Evolutionary conservation across 768 basidiomycete genomes (phyloP).

Genomic region (Suillus hirtellus): DNA sequence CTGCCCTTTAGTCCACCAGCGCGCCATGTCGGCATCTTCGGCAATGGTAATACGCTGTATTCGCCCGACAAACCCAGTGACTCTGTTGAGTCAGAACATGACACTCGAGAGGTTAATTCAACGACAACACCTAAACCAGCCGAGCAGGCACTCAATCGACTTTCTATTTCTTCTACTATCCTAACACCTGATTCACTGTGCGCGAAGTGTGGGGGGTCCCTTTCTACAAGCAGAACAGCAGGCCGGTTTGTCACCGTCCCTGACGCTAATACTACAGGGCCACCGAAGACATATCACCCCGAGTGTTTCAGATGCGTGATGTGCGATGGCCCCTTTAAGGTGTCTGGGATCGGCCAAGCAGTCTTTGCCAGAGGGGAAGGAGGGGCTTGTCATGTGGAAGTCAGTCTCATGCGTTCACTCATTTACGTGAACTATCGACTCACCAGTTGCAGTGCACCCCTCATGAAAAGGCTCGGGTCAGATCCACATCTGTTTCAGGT

Average conservation of each 20-base stretch:
- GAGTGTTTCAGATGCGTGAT: constrained; percentile 75
- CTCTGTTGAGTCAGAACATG: constrained; percentile 12
- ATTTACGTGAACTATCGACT: constrained; percentile 14
- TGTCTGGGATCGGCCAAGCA: constrained; percentile 59
- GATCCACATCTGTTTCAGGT: constrained; percentile 13
- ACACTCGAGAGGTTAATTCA: constrained; percentile 6
- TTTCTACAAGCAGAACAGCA: constrained; percentile 58
- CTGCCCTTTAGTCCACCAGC: constrained; percentile 36
- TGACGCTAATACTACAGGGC: constrained; percentile 39
- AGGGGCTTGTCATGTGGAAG: constrained; percentile 72
- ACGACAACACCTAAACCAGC: constrained; percentile 30
- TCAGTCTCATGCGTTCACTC: constrained; percentile 14
- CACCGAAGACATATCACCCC: constrained; percentile 66
- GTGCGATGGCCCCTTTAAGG: constrained; percentile 65
- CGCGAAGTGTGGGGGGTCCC: constrained; percentile 54
- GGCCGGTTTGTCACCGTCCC: constrained; percentile 76
- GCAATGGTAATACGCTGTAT: constrained; percentile 10
- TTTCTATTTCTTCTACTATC: constrained; percentile 32
- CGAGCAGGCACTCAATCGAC: constrained; percentile 24
- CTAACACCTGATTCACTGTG: constrained; percentile 50
- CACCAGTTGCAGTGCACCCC: constrained; percentile 42
- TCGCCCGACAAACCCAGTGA: constrained; percentile 19
- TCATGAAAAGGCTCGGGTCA: constrained; percentile 30
- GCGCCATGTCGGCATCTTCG: constrained; percentile 16
- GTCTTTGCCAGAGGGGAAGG: constrained; percentile 66